Base-by-base conservation (phyloP, 2,329 filamentous ascomycete species). In the Leptodontidium sp. region DNA sequence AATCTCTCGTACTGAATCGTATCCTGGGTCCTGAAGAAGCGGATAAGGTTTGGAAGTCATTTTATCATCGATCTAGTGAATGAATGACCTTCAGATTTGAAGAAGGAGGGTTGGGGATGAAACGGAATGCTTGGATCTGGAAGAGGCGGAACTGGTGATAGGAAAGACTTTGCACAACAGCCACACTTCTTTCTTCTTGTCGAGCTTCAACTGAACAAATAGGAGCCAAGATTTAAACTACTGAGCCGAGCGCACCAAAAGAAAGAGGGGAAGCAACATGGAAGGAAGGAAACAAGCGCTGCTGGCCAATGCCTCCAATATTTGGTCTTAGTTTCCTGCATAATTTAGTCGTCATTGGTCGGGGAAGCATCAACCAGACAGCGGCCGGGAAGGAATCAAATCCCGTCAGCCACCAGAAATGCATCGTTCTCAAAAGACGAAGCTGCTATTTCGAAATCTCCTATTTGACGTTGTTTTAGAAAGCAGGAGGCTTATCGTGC, bases 11-110 rank as follows among this genome's bases (percentile, higher is more conserved):
- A 61, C 57, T 9, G 35, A 43, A 12, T 29, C 38, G 57, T 45
- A 61, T 5, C 57, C 57, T 26, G 57, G 57, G 29, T 61, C 57
- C 12, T 43, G 57, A 17, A 61, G 35, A 6, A 61, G 2, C 14
- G 35, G n/a, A 14, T 35, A 2, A 14, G 7, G 15, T 4, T 35
- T 55, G 5, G 7, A 55, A 35, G 26, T 15, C 52, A 55, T 55
- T 21, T 15, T 14, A 29, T 53, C 21, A 21, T 21, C 21, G 21
- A 21, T 21, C 21, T 21, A 21, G 21, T 21, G 21, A 21, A 21
- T 12, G 9, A 29, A 15, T 15, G 52, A 35, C 1, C 15, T n/a
- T 35, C 12, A 35, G 15, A 17, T 24, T 47, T n/a, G 9, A 17
- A 35, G 14, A 4, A 35, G 52, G 52, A 35, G 2, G 29, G 14